Conservation (phyloP, 768 basidiomycete species). For the Lentinus tigrinus region DNA sequence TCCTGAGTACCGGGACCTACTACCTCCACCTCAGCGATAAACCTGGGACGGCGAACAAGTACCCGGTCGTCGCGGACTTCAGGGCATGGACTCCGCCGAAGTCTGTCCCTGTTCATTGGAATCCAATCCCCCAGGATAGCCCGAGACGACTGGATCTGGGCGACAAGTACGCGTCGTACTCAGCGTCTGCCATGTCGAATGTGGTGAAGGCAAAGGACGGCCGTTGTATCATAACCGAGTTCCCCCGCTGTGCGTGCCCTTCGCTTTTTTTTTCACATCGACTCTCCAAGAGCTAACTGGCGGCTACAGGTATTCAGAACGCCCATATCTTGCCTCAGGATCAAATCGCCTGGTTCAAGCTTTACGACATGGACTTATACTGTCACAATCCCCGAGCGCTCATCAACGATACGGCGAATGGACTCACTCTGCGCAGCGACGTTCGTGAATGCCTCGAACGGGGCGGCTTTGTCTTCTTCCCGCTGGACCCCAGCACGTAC, state of each 20-base stretch:
- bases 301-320: background rate
- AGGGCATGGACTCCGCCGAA: background rate
- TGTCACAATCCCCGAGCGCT: background rate
- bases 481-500: background rate
- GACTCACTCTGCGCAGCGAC: background rate
- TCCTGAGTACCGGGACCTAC: background rate
- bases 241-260: background rate
- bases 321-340: background rate
- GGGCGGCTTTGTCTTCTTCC: background rate
- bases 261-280: too few relatives aligned
- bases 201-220: background rate
- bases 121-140: too few relatives aligned
- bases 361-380: background rate
- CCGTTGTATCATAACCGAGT: background rate
- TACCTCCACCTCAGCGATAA: background rate
- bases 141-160: too few relatives aligned
- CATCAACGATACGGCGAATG: background rate
- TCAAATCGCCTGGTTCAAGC: background rate
- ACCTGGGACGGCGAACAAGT: background rate
- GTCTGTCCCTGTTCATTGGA: background rate
- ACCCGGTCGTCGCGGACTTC: background rate
- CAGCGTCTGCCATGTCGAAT: background rate
- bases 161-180: too few relatives aligned
- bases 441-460: background rate
- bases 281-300: too few relatives aligned